Base-by-base conservation (phyloP, 106 monocot species). In the Allium cepa region DNA sequence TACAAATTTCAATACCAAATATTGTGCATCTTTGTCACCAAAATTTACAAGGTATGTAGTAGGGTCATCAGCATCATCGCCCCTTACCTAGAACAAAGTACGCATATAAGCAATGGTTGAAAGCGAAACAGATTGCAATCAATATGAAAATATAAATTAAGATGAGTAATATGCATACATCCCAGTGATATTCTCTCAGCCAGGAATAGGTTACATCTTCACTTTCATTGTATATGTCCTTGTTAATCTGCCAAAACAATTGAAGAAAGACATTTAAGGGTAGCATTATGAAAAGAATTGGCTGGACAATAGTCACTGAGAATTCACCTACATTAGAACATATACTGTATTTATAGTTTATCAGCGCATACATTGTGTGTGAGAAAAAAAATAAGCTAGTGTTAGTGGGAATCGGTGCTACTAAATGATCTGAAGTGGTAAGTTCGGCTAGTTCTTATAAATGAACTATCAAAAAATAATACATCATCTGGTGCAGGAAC, bases 151-250 rank as follows among this genome's bases (percentile, higher is more conserved):
- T 36, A 36, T 36, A 36, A 73, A 51, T 49, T 22, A 62, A 16
- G 49, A 59, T 7, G 7, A 46, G 50, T 66, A 55, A 55, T 11
- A 77, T 17, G 78, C 92, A 45, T 80, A 92, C 92, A 77, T 97
- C 87, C 92, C 92, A 97, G 60, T 89, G 81, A 71, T 97, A 97
- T 57, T 97, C 96, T 66, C 96, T 86, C 16, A 97, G 28, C 96
- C 96, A 97, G 26, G 80, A 80, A 60, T 97, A 97, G 15, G 69
- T 72, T 71, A 71, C 63, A 69, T 97, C 96, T 80, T 96, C 96
- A 64, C 71, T 81, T 73, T 86, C 92, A 73, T 87, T 82, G 67
- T 89, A 85, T 15, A 79, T 80, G 64, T 97, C 89, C 72, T 89
- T 92, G 49, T 71, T 78, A 55, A 89, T 63, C 96, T 97, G 88